Evolutionary conservation across 352 stramenopile species (phyloP), one percentile per base, ranked within the genome.

Genomic region (Globisporangium cylindrosporum): DNA sequence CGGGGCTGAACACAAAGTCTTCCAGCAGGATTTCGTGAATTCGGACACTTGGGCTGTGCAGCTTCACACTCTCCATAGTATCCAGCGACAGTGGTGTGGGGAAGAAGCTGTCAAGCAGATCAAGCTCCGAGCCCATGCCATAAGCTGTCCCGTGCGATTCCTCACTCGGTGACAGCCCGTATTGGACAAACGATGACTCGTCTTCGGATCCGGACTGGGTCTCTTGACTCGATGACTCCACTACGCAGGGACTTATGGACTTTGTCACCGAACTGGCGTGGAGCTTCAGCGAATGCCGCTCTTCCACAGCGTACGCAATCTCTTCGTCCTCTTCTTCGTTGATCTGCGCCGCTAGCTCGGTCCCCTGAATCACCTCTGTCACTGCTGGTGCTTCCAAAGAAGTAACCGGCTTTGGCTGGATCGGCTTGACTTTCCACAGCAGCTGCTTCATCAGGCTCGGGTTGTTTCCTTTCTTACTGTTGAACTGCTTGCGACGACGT

Each of bases 191-290:
- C 4, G 70, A 59, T 7, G 58, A 48, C 41, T 88, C 81, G 29
- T 91, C 81, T 51, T 90, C 81, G 1, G 83, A 91, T 18, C 80
- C 83, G 3, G 80, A 87, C 68, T 92, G 84, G 18, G 84, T 92
- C 62, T 92, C 84, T 56, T 92, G 84, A 46, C 84, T 92, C 18
- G 84, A 92, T 20, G 75, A 77, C 43, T 80, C 83, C 15, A 63
- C 64, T 51, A 68, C 66, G 54, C 74, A 79, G 54, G 34, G 34
- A 9, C 55, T 76, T 9, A 49, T 69, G 20, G 64, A 15, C 53
- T 72, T 80, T 4, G 38, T 57, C 24, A 56, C 29, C 8, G 68
- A 70, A n/a, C 60, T 72, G 2, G 76, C 73, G 49, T 81, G 70
- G 7, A 76, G 61, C 64, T 91, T 91, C 18, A 73, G 72, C 18